A percentile compares a stretch with the other conserved stretches of the same genome.
phyloP scores from a whole-genome alignment of 2,329 filamentous ascomycete species.

The Epichloe sibirici region DNA sequence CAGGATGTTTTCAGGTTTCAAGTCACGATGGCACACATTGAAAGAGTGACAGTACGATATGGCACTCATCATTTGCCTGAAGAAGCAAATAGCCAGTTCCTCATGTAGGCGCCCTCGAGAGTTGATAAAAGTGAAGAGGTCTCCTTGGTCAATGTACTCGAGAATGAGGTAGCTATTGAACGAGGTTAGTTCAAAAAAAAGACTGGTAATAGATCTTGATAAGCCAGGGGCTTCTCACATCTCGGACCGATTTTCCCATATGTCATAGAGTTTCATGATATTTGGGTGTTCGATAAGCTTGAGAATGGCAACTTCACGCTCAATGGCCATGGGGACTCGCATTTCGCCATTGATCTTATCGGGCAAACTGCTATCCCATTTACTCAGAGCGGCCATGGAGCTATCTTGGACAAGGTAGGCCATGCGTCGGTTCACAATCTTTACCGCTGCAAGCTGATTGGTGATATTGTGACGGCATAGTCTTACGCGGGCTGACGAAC shows the following conservation, averaged over 20 bases:
- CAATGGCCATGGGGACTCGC: slow-evolving; percentile 75
- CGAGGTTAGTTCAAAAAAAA: slow-evolving; percentile 6
- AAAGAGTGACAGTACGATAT: slow-evolving; percentile 88
- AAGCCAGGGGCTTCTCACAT: slow-evolving; percentile 49
- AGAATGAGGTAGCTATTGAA: slow-evolving; percentile 75
- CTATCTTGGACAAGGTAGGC: slow-evolving; percentile 73
- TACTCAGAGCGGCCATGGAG: slow-evolving; percentile 73
- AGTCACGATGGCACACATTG: slow-evolving; percentile 88
- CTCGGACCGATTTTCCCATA: slow-evolving; percentile 94
- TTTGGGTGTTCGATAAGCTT: slow-evolving; percentile 92
- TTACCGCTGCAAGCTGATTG: slow-evolving; percentile 76
- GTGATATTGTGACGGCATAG: slow-evolving; percentile 71
- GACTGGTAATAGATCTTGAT: neutral
- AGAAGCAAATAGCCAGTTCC: slow-evolving; percentile 69
- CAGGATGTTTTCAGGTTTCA: slow-evolving; percentile 96
- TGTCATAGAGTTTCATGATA: slow-evolving; percentile 87
- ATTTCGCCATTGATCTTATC: slow-evolving; percentile 47
- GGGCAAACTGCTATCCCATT: slow-evolving; percentile 49
- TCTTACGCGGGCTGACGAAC: slow-evolving; percentile 78
- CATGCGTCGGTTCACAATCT: slow-evolving; percentile 81
- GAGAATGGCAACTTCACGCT: slow-evolving; percentile 92
- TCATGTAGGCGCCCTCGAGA: slow-evolving; percentile 62
- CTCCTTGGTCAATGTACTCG: slow-evolving; percentile 70
- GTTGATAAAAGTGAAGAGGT: slow-evolving; percentile 81
- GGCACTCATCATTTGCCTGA: slow-evolving; percentile 86